Base-by-base conservation (phyloP, 306 rosid genomes). In the Alnus rubra region DNA sequence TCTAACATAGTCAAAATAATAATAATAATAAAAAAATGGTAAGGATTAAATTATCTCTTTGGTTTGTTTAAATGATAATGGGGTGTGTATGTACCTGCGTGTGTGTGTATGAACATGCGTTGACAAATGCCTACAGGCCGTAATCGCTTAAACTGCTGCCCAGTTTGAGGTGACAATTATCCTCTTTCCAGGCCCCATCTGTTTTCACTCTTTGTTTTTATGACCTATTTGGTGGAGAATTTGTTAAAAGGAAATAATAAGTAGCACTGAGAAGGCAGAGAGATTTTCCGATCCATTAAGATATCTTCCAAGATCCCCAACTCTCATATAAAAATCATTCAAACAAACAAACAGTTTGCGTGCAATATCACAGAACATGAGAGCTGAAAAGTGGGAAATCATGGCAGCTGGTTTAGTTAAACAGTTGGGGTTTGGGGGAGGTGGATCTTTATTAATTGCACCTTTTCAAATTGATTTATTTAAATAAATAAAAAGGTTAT, bases 41-140 rank as follows among this genome's bases (percentile, higher is more conserved):
- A 23, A 23, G 28, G 28, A 23, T 0, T 23, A 23, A 23, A 23
- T 23, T 23, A 23, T 23, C 28, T 23, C 28, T 23, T 23, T 23
- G 28, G 28, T 23, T 23, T 23, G 28, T 23, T 23, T 23, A 23
- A 23, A 23, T 23, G 28, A 23, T 23, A 23, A 23, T 23, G 28
- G 28, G 28, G 28, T 23, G 28, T 23, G 28, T 23, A n/a, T n/a
- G n/a, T n/a, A n/a, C n/a, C n/a, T n/a, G n/a, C n/a, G 28, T 23
- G 28, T 23, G 28, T 23, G 28, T 23, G 78, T 80, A 88, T 83
- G 88, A 80, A 85, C 79, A 60, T 88, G 84, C 85, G 86, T 80
- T 78, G 44, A 75, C 7, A 74, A 85, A 85, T 83, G 28, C 28
- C 28, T 23, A 23, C 28, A 23, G 28, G 28, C 28, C 28, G 28